phyloP scores from a whole-genome alignment of 176 grass and related monocot species.

The Panicum miliaceum region DNA sequence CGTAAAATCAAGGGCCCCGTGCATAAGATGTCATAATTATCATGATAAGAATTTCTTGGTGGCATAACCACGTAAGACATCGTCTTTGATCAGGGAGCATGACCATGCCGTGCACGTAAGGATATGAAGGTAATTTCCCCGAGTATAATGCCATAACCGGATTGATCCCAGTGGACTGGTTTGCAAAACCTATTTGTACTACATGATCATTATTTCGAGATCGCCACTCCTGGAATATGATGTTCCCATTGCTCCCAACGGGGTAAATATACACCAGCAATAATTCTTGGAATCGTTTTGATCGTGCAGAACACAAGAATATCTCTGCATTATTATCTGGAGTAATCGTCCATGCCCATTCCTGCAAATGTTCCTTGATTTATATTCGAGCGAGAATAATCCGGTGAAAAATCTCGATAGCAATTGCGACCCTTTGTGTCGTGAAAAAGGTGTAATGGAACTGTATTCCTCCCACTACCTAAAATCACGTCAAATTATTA shows the following conservation, averaged over 20 bases:
- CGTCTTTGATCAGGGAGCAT: slow-evolving; percentile 38
- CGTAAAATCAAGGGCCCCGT: slow-evolving; percentile 13
- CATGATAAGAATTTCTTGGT: slow-evolving; percentile 37
- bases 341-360: not conserved
- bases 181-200: not conserved
- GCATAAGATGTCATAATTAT: slow-evolving; percentile 30
- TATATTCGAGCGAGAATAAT: slow-evolving; percentile 34
- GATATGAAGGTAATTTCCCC: slow-evolving; percentile 4
- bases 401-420: slow-evolving; percentile 18
- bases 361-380: slow-evolving; percentile 7
- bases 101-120: not conserved
- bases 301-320: slow-evolving; percentile 20
- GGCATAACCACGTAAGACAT: slow-evolving; percentile 26
- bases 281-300: slow-evolving; percentile 37
- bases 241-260: slow-evolving; percentile 32
- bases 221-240: slow-evolving; percentile 3
- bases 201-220: not conserved
- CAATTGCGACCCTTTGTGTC: slow-evolving; percentile 29
- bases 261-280: slow-evolving; percentile 33
- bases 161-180: not conserved
- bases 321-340: slow-evolving; percentile 28
- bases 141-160: not conserved
- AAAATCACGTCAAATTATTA: slow-evolving; percentile 45
- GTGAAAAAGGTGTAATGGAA: slow-evolving; percentile 10
- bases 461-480: slow-evolving; percentile 35